Percentiles rank a stretch among this genome's conserved stretches.
Conservation (phyloP, 2,329 filamentous ascomycete species). For the Penicillium sp. region DNA sequence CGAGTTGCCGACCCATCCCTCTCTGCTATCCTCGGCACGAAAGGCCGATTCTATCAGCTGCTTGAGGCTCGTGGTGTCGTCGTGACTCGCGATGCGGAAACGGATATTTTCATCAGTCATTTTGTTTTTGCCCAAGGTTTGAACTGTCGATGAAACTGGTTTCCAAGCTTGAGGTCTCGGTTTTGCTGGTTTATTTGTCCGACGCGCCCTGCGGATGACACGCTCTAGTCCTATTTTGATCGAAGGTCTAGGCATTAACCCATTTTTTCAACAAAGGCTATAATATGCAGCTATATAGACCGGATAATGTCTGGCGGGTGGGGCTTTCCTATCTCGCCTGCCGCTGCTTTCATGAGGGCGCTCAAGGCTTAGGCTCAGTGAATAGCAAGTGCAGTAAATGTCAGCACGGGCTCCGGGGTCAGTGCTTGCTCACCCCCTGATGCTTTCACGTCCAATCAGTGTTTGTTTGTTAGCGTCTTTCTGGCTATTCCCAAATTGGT, state of each 20-base stretch:
- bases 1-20: conserved; percentile 40
- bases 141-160: neutral
- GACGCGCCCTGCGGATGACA: neutral
- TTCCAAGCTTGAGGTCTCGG: neutral
- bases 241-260: neutral
- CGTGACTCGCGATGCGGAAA: conserved; percentile 42
- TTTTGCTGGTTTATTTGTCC: neutral
- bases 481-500: no score
- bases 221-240: neutral
- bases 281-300: neutral
- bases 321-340: no score
- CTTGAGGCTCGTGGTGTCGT: conserved; percentile 42
- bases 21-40: conserved; percentile 42
- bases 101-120: conserved; percentile 27
- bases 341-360: no score
- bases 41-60: conserved; percentile 46
- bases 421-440: no score
- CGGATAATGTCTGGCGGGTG: neutral
- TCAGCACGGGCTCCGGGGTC: no score
- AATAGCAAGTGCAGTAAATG: no score
- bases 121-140: neutral
- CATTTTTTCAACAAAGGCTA: neutral
- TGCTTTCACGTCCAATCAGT: no score
- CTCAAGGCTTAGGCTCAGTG: no score
- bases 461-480: no score